phyloP scores from a whole-genome alignment of 768 basidiomycete genomes.

The Rubroboletus satanas region DNA sequence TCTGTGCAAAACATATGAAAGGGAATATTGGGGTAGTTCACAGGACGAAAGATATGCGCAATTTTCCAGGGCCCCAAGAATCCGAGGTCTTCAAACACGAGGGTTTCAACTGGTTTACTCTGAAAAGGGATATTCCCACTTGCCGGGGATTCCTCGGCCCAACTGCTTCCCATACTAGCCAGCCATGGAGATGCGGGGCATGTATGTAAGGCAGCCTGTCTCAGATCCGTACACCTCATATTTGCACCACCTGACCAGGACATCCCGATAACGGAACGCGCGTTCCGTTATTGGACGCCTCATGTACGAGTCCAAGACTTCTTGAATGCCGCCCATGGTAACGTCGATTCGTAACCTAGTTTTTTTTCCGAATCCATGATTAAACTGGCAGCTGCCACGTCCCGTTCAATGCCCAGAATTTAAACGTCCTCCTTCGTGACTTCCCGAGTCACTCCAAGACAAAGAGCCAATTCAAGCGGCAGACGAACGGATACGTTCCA shows the following conservation, averaged over 20 bases:
- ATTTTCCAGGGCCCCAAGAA: neutral
- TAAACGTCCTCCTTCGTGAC: neutral
- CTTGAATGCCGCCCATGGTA: neutral
- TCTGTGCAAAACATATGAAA: too few relatives aligned
- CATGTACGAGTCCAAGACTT: neutral
- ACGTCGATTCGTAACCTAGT: neutral
- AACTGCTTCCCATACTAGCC: neutral
- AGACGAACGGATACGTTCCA: neutral
- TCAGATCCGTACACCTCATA: neutral
- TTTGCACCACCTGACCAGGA: neutral
- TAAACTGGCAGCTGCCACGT: neutral
- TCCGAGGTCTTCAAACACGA: too few relatives aligned
- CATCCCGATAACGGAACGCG: neutral
- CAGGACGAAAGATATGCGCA: neutral
- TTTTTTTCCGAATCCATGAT: neutral
- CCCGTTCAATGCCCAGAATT: neutral
- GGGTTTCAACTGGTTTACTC: neutral
- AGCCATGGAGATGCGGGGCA: neutral
- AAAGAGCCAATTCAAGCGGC: neutral
- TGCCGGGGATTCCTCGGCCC: neutral
- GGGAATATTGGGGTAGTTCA: neutral
- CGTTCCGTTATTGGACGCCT: neutral
- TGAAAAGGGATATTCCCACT: neutral
- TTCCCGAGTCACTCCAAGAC: neutral
- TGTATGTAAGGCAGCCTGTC: neutral